These are phyloP conservation scores for Aureobasidium sp. DNA, from an alignment of 2,329 filamentous ascomycete genomes.

Conservation along the genomic window DNA sequence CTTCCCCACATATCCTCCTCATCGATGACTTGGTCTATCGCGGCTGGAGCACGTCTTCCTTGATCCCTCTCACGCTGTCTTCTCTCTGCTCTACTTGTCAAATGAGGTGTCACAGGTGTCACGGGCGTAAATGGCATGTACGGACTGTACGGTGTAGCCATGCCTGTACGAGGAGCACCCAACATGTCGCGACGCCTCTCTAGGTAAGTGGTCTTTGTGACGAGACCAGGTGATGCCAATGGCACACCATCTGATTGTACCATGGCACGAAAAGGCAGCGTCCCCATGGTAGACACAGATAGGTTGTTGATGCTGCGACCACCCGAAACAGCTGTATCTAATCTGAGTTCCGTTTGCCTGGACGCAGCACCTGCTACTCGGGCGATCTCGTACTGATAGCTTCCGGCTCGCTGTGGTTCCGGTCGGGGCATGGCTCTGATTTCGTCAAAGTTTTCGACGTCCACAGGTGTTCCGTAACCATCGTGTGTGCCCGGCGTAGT, in stretches of 20 bases:
- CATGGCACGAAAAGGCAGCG: constrained; percentile 30
- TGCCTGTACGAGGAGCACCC: constrained; percentile 43
- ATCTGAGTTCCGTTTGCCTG: constrained; percentile 2
- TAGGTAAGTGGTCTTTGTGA: constrained; percentile 36
- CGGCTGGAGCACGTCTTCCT: constrained; percentile 54
- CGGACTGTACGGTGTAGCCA: constrained; percentile 64
- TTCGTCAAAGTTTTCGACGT: constrained; percentile 18
- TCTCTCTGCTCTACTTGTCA: constrained; percentile 62
- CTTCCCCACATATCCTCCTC: constrained; percentile 55
- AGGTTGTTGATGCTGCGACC: neutral
- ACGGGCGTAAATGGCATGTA: constrained; percentile 73
- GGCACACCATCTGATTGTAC: constrained; percentile 16
- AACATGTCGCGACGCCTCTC: constrained; percentile 26
- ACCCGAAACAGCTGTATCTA: neutral
- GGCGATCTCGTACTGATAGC: constrained; percentile 15
- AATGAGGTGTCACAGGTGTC: constrained; percentile 66
- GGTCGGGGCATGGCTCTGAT: constrained; percentile 21
- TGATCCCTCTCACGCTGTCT: constrained; percentile 59
- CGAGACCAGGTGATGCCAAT: constrained; percentile 16
- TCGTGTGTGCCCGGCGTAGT: constrained; percentile 25
- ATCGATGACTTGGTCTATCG: constrained; percentile 45
- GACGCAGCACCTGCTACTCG: neutral
- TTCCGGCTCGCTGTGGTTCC: constrained; percentile 20
- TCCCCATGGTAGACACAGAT: constrained; percentile 15
- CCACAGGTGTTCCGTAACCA: neutral